phyloP scores from a whole-genome alignment of 1,284 basidiomycete species.

The Cystodermella granulosa region DNA sequence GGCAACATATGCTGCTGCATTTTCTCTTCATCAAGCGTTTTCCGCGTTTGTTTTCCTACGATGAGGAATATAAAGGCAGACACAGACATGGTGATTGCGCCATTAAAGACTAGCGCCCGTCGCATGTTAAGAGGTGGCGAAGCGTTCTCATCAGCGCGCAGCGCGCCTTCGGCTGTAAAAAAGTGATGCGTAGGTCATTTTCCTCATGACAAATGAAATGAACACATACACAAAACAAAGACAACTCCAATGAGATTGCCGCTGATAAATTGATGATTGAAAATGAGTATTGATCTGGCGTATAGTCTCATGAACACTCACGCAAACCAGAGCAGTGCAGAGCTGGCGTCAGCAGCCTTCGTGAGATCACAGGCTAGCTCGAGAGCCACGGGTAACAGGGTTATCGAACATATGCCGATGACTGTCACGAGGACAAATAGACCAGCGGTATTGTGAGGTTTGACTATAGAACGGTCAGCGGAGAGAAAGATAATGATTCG shows the following conservation, averaged over 20 bases:
- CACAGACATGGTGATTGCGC: constrained; percentile 41
- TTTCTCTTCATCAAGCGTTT: constrained; percentile 55
- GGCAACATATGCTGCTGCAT: no score
- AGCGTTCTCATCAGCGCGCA: constrained; percentile 56
- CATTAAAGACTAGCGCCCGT: constrained; percentile 60
- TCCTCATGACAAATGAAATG: neutral
- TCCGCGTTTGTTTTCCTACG: constrained; percentile 55
- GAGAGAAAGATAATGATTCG: neutral
- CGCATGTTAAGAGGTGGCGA: constrained; percentile 68
- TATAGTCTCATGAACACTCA: constrained; percentile 31
- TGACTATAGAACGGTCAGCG: constrained; percentile 40
- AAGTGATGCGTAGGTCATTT: constrained; percentile 1
- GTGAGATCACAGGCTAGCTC: constrained; percentile 75
- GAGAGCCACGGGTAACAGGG: constrained; percentile 67
- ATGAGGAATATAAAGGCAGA: constrained; percentile 46
- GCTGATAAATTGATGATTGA: constrained; percentile 30
- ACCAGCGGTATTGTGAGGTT: constrained; percentile 52
- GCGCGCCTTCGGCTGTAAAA: constrained; percentile 52
- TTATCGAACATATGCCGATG: constrained; percentile 59
- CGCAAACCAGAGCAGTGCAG: constrained; percentile 69
- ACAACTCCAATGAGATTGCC: constrained; percentile 61
- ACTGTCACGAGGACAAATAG: constrained; percentile 63
- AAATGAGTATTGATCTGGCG: neutral
- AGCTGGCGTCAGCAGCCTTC: constrained; percentile 68
- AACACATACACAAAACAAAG: constrained; percentile 57